Base-by-base conservation (phyloP, 768 basidiomycete species). In the Tricholoma sp. region DNA sequence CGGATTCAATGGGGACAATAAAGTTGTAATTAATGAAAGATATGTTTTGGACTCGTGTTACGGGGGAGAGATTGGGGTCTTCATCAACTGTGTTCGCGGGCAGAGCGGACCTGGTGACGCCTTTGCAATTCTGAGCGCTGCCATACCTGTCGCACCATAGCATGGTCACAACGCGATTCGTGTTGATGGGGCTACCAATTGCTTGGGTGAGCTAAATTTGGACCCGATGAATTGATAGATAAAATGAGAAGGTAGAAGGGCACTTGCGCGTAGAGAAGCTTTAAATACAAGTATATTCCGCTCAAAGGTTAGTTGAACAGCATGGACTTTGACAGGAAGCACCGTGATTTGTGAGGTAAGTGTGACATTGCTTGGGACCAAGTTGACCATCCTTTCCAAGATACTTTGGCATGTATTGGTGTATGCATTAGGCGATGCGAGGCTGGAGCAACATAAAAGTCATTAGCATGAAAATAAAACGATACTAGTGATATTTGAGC, bases 311-410 rank as follows among this genome's bases (percentile, higher is more conserved):
- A 79, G 64, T 52, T 73, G 71, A 29, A 72, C 72, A 51, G 66
- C 65, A 37, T 68, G 69, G 37, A 77, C 74, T 60, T 80, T 79
- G 54, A 67, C 71, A 34, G 72, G 75, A 11, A 80, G 62, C 8
- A 79, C 68, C 16, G 71, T 69, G 47, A 81, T 75, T 57, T 77
- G 71, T 11, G 77, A 73, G 27, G 77, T 78, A n/a, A 82, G 64
- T 0, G 66, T 69, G 16, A 82, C 78, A 49, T 66, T 70, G 16
- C 64, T 67, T 1, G 79, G 76, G n/a, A 82, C 79, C 18, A 73
- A 74, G 60, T 82, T 71, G 34, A 82, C 57, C 80, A 82, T 81
- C 41, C 75, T 72, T 50, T 67, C 67, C 43, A 82, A 61, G 1
- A 81, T 63, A 37, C 57, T 64, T 46, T 70, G 65, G 64, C 80